Evolutionary conservation across 768 basidiomycete genomes (phyloP).

Genomic region (Boletus subcaerulescens): DNA sequence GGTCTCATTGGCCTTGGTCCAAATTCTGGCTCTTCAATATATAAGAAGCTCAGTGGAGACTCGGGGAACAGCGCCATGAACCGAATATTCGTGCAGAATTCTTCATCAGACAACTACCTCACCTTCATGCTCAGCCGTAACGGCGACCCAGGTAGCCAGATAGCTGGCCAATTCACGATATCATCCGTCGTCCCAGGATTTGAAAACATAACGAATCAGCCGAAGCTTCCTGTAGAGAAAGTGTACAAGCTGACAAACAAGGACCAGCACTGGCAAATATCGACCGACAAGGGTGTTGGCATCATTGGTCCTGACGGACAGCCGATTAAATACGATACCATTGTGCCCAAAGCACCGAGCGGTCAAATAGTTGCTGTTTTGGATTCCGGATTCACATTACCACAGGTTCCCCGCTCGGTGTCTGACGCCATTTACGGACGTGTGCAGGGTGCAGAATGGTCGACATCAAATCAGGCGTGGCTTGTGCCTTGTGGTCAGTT

Average conservation of each 20-base stretch:
- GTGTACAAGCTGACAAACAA: constrained; percentile 57
- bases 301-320: constrained; percentile 77
- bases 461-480: constrained; percentile 56
- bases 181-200: constrained; percentile 61
- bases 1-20: constrained; percentile 81
- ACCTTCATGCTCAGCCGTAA: constrained; percentile 64
- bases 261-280: constrained; percentile 81
- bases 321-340: constrained; percentile 56
- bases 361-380: constrained; percentile 69
- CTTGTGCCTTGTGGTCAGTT: constrained; percentile 70
- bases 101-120: constrained; percentile 57
- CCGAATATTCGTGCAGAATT: constrained; percentile 61
- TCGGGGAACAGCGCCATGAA: constrained; percentile 60
- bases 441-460: constrained; percentile 69
- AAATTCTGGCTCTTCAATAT: constrained; percentile 64
- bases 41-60: constrained; percentile 47
- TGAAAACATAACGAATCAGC: constrained; percentile 57
- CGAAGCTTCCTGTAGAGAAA: constrained; percentile 62
- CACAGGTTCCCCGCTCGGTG: constrained; percentile 71
- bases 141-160: constrained; percentile 45
- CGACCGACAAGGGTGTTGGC: constrained; percentile 61
- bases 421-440: constrained; percentile 81
- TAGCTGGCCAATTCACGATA: constrained; percentile 66
- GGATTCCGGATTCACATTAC: constrained; percentile 69
- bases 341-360: constrained; percentile 64